Conservation (phyloP, 768 basidiomycete genomes). For the Mycena rosella region DNA sequence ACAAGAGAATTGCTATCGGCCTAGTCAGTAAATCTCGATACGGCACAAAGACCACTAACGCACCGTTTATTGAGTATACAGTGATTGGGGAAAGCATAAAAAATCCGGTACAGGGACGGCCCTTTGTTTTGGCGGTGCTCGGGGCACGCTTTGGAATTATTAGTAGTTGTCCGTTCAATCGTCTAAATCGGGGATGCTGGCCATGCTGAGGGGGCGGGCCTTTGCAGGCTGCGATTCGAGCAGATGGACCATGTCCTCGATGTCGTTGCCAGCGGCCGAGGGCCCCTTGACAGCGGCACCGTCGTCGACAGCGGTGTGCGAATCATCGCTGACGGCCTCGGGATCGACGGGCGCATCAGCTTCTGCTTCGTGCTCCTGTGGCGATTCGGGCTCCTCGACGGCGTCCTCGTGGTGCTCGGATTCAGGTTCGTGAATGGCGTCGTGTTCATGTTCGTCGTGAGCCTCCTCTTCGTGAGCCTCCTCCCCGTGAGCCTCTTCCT, state of each 20-base stretch:
- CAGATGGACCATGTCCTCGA: slow-evolving; percentile 76
- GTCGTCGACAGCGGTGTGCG: slow-evolving; percentile 27
- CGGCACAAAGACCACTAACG: background rate
- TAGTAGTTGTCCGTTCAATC: slow-evolving; percentile 19
- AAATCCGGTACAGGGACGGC: slow-evolving; percentile 3
- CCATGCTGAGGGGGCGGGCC: slow-evolving; percentile 56
- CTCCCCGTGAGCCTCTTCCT: slow-evolving; percentile 13
- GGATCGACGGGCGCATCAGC: slow-evolving; percentile 28
- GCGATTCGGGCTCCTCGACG: slow-evolving; percentile 41
- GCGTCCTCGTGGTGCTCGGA: slow-evolving; percentile 32
- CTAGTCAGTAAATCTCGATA: background rate
- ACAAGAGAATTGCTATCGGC: slow-evolving; percentile 20
- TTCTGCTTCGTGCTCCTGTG: slow-evolving; percentile 39
- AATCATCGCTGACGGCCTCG: slow-evolving; percentile 31
- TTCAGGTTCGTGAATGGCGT: slow-evolving; percentile 38
- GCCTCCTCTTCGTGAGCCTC: slow-evolving; percentile 38
- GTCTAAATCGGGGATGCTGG: slow-evolving; percentile 60
- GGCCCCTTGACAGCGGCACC: slow-evolving; percentile 32
- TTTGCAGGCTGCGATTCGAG: slow-evolving; percentile 63
- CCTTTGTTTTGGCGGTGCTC: slow-evolving; percentile 20
- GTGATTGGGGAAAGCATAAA: slow-evolving; percentile 28
- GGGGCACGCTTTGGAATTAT: background rate
- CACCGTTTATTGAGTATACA: slow-evolving; percentile 37
- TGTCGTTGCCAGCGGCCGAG: slow-evolving; percentile 53
- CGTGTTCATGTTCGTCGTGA: slow-evolving; percentile 30